A percentile compares a stretch with the other conserved stretches of the same genome.
Evolutionary conservation across 2,329 filamentous ascomycete species (phyloP).

Genomic region (Beauveria asiatica): DNA sequence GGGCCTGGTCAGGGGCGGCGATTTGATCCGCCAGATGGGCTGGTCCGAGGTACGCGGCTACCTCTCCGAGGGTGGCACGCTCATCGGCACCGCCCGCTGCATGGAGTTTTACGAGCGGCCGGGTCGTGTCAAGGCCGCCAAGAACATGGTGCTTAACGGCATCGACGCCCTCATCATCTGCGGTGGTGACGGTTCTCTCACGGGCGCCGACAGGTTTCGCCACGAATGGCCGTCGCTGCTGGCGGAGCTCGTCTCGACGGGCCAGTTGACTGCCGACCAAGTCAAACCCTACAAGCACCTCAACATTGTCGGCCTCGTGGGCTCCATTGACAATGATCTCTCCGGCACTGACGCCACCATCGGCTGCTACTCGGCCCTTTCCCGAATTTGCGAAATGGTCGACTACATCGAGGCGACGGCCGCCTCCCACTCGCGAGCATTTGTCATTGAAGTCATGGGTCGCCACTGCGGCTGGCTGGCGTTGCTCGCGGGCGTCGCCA

Average conservation of each 20-base stretch:
- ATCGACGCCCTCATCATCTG: constrained; percentile 96
- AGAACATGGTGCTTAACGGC: constrained; percentile 86
- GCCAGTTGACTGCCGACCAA: constrained; percentile 63
- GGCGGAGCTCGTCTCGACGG: constrained; percentile 69
- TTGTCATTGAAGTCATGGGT: constrained; percentile 98
- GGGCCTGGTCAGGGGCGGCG: constrained; percentile 79
- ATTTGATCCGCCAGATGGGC: constrained; percentile 77
- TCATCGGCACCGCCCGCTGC: constrained; percentile 92
- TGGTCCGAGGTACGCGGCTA: constrained; percentile 95
- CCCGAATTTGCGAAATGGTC: constrained; percentile 88
- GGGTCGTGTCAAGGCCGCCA: constrained; percentile 76
- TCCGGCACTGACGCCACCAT: constrained; percentile 96
- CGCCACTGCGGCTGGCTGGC: constrained; percentile 96
- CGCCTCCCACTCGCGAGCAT: constrained; percentile 87
- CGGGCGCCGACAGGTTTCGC: constrained; percentile 89
- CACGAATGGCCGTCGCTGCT: constrained; percentile 85
- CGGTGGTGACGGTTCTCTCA: constrained; percentile 92
- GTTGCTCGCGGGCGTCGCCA: constrained; percentile 90
- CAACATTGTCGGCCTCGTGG: constrained; percentile 93
- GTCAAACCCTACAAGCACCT: constrained; percentile 71
- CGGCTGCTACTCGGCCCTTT: constrained; percentile 88
- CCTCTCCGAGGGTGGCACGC: constrained; percentile 85
- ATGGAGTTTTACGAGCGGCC: constrained; percentile 84
- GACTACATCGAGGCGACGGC: constrained; percentile 96
- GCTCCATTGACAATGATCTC: constrained; percentile 97